Percentiles rank a stretch among this genome's conserved stretches.
Evolutionary conservation across 345 rosid genomes (phyloP).

Genomic region (Kandelia obovata): DNA sequence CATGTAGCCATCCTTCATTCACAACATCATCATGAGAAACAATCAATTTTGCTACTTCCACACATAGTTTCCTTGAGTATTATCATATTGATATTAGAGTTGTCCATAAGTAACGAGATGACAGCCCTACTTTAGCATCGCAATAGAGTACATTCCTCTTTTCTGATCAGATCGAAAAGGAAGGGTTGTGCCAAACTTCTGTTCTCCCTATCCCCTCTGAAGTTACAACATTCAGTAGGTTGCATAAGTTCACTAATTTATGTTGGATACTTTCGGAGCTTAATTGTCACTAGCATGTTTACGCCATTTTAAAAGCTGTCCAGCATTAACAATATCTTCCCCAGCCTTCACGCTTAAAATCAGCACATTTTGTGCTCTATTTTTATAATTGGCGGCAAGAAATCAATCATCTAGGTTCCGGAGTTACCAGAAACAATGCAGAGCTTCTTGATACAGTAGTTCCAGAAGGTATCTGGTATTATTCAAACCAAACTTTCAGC

Average conservation of each 20-base stretch:
- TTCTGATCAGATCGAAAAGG: too few relatives aligned
- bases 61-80: too few relatives aligned
- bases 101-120: too few relatives aligned
- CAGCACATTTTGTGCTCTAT: slow-evolving; percentile 41
- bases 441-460: slow-evolving; percentile 64
- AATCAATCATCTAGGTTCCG: slow-evolving; percentile 85
- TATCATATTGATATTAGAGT: too few relatives aligned
- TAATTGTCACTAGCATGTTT: slow-evolving; percentile 11
- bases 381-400: slow-evolving; percentile 62
- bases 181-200: too few relatives aligned
- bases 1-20: too few relatives aligned
- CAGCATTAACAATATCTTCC: slow-evolving; percentile 31
- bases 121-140: too few relatives aligned
- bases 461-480: slow-evolving; percentile 53
- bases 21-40: too few relatives aligned
- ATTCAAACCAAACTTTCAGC: slow-evolving; percentile 69
- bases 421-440: slow-evolving; percentile 84
- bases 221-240: slow-evolving; percentile 10
- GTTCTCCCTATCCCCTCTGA: too few relatives aligned
- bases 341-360: slow-evolving; percentile 30
- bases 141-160: too few relatives aligned
- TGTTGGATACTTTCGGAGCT: slow-evolving; percentile 15
- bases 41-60: too few relatives aligned
- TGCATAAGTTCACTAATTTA: slow-evolving; percentile 13
- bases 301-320: slow-evolving; percentile 12